Evolutionary conservation across 495 filamentous ascomycete species (phyloP).

Genomic region (Xylaria telfairii): DNA sequence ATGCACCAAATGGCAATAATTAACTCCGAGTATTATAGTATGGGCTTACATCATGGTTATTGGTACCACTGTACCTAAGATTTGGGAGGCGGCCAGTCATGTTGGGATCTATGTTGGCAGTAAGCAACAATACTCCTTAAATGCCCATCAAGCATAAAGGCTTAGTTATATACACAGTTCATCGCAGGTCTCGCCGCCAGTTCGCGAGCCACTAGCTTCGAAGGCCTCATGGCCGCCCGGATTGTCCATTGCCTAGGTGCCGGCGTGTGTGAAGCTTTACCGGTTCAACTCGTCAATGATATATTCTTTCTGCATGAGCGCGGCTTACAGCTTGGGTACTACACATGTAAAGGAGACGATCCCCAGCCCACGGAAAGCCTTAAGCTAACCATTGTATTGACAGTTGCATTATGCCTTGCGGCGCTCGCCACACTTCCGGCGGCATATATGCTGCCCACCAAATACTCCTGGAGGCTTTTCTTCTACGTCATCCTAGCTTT

Average conservation of each 20-base stretch:
- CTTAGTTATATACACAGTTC: constrained; percentile 46
- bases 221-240: constrained; percentile 60
- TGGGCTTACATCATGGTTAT: constrained; percentile 63
- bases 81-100: constrained; percentile 64
- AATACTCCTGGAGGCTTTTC: constrained; percentile 53
- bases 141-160: neutral
- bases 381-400: neutral
- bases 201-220: constrained; percentile 57
- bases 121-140: constrained; percentile 42
- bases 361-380: neutral
- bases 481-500: constrained; percentile 63
- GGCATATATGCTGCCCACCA: constrained; percentile 48
- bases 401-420: constrained; percentile 62
- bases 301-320: constrained; percentile 71
- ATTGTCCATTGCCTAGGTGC: constrained; percentile 63
- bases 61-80: constrained; percentile 65
- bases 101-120: constrained; percentile 55
- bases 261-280: constrained; percentile 66
- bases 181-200: constrained; percentile 61
- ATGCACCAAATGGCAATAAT: too few species aligned
- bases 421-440: constrained; percentile 44
- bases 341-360: constrained; percentile 53
- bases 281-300: constrained; percentile 70
- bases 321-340: constrained; percentile 63
- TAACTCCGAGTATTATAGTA: too few species aligned